phyloP scores from a whole-genome alignment of 2,329 filamentous ascomycete species.

The Colletotrichum abscissum region DNA sequence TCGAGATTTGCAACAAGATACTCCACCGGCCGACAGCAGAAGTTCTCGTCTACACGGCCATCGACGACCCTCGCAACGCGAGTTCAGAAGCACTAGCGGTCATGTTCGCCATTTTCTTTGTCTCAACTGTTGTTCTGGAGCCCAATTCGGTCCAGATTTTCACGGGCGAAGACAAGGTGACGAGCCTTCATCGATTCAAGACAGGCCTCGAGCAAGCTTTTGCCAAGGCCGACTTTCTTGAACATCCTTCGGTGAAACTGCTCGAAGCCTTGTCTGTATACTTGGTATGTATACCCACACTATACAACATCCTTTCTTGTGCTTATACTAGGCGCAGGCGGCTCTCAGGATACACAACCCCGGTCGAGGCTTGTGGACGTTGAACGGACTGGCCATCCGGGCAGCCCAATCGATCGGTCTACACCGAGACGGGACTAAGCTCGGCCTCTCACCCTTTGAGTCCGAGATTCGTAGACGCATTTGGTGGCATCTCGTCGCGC shows the following conservation, averaged over 20 bases:
- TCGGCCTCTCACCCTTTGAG: slow-evolving; percentile 53
- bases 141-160: slow-evolving; percentile 47
- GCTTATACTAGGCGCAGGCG: slow-evolving; percentile 35
- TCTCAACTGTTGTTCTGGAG: slow-evolving; percentile 54
- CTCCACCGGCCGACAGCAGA: slow-evolving; percentile 46
- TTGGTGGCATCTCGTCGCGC: slow-evolving; percentile 65
- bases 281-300: slow-evolving; percentile 41
- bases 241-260: slow-evolving; percentile 48
- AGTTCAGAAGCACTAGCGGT: slow-evolving; percentile 47
- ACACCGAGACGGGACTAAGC: slow-evolving; percentile 55
- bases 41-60: slow-evolving; percentile 45
- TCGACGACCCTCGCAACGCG: slow-evolving; percentile 42
- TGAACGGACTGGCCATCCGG: slow-evolving; percentile 57
- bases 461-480: slow-evolving; percentile 65
- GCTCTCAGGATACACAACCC: slow-evolving; percentile 46
- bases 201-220: slow-evolving; percentile 51
- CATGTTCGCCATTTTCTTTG: slow-evolving; percentile 62
- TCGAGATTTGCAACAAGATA: slow-evolving; percentile 45
- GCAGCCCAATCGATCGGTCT: slow-evolving; percentile 63
- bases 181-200: slow-evolving; percentile 44
- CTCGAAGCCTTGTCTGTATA: slow-evolving; percentile 52
- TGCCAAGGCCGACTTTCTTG: slow-evolving; percentile 51
- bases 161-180: slow-evolving; percentile 39
- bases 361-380: slow-evolving; percentile 49
- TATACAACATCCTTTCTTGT: slow-evolving; percentile 25